Percentiles rank a stretch among this genome's conserved stretches.
These are phyloP conservation scores for Sclerospora graminicola DNA, from an alignment of 352 stramenopile species.

Conservation along the genomic window DNA sequence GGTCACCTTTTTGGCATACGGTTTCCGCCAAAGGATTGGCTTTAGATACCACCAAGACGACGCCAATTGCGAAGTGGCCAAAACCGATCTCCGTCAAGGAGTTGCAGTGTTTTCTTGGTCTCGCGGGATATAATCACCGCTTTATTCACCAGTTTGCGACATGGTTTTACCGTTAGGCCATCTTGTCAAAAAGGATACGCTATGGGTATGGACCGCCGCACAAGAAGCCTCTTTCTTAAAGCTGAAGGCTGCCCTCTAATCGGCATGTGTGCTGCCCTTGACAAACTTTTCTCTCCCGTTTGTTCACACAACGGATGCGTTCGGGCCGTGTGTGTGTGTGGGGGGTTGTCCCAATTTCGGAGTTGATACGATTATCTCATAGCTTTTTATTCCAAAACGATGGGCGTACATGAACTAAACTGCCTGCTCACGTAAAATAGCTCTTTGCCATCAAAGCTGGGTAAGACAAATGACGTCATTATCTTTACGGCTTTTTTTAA, in stretches of 20 bases:
- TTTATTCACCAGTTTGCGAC: slow-evolving; percentile 1
- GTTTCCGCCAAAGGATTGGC: too few species aligned
- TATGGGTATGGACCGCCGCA: not conserved
- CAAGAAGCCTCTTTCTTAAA: not conserved
- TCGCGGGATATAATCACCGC: slow-evolving; percentile 1
- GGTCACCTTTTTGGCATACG: too few species aligned
- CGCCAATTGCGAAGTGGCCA: too few species aligned
- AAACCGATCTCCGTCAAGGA: not conserved
- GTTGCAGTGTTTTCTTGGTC: slow-evolving; percentile 1
- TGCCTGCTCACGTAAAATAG: slow-evolving; percentile 5
- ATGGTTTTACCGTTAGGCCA: not conserved
- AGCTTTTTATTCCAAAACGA: not conserved
- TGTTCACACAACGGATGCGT: not conserved
- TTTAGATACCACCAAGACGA: too few species aligned
- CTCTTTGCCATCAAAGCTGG: slow-evolving; percentile 9
- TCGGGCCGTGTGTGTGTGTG: not conserved
- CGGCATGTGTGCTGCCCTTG: not conserved
- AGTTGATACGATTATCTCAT: not conserved
- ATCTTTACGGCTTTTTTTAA: not conserved
- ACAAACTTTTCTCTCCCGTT: not conserved
- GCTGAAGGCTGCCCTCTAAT: not conserved
- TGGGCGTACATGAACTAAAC: not conserved
- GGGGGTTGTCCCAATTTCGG: not conserved
- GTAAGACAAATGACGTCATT: slow-evolving; percentile 6
- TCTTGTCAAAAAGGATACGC: not conserved